Base-by-base conservation (phyloP, 1,284 basidiomycete species). In the Singerocomus inundabilis region DNA sequence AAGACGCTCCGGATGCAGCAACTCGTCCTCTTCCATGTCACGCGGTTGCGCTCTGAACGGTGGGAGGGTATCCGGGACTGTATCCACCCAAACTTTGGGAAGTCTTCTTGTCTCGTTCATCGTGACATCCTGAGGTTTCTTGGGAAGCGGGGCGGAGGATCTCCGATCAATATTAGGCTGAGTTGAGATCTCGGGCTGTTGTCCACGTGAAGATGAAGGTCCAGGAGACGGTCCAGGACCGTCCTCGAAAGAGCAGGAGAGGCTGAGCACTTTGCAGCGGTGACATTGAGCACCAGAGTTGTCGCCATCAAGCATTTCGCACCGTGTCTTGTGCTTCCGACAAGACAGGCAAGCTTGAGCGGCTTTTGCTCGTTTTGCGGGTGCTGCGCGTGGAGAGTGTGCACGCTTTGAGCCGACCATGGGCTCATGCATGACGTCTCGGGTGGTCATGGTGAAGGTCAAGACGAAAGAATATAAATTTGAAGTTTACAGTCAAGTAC, bases 261-360 rank as follows among this genome's bases (percentile, higher is more conserved):
- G 60, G 44, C 58, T 60, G 43, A 73, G 64, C n/a, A 75, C 73
- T 53, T 73, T 70, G 49, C 72, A 73, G 11, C 72, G 68, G 47
- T 73, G 72, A 41, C 73, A 75, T 34, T 71, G 64, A n/a, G 62
- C 49, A 35, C 58, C 56, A 21, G 64, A 60, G 47, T 59, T 60
- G 40, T 67, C 59, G 12, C 62, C 61, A 29, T 73, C 73, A 16
- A 75, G 67, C 56, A 73, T 62, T 60, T 73, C 72, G 54, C 72
- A 73, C 18, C 72, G 70, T n/a, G 72, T 75, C 44, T 73, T 73
- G 60, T 72, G 64, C 46, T 75, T 75, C 44, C 73, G 61, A 46
- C 72, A 73, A 15, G 72, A 72, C 3, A 70, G 51, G 47, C 72
- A 73, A 2, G 72, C 71, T 55, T 74, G 72, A 2, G 58, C 56